Evolutionary conservation across 2,329 filamentous ascomycete genomes (phyloP), one percentile per base, ranked within the genome.

Genomic region (Cercospora sesami): DNA sequence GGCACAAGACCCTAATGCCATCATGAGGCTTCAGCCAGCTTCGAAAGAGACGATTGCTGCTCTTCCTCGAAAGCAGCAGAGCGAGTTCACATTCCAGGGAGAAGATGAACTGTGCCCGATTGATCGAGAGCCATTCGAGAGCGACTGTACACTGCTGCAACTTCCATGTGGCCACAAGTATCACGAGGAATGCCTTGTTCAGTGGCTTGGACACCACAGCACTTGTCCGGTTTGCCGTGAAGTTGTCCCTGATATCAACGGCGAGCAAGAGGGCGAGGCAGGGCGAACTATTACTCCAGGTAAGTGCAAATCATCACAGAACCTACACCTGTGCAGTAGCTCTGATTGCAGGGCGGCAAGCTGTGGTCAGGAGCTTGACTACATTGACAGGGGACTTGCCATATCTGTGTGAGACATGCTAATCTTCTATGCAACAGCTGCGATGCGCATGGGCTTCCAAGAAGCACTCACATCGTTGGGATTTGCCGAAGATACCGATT

Each of bases 191-290:
- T 76, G 74, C 45, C 63, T 73, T 28, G 53, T 62, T n/a, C 53
- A 66, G 23, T 76, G 74, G 74, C 55, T 76, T 23, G 60, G 60
- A 58, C 63, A 69, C 10, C 70, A 65, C 39, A 58, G 72, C 61
- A 72, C 39, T 45, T 76, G 75, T 63, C 73, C 74, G 4, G 60
- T 59, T 3, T 76, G 75, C 59, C 72, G 74, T 23, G 51, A 67
- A 10, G 42, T 59, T 58, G 68, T 72, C 5, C 59, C 66, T 1
- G 63, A 61, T n/a, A 45, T 61, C 12, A 21, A 64, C n/a, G 62
- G 48, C 31, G 21, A 42, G 53, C 18, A 64, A 7, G 36, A 64
- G 28, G 33, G 12, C 8, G 18, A 59, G 30, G n/a, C 30, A 18
- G 33, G n/a, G 7, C 16, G 53, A 36, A 23, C 48, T 5, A 4